Evolutionary conservation across 177 flowering plant genomes (phyloP).

Genomic region (Vitis hybrid): DNA sequence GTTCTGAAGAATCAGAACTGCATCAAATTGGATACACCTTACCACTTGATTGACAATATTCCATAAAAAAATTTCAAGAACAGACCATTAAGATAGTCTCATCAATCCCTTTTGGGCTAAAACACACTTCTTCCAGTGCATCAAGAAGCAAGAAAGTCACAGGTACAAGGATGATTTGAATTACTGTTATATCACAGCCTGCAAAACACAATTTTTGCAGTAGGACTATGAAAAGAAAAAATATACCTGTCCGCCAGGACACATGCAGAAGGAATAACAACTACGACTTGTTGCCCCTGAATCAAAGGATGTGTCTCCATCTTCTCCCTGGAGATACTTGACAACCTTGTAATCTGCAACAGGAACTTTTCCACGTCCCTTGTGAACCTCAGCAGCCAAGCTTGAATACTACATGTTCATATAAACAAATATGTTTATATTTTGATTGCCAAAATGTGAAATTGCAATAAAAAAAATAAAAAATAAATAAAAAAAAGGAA

Average conservation of each 20-base stretch:
- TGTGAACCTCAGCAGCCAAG: slow-evolving; percentile 67
- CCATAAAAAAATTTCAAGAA: too few species aligned
- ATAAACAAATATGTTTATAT: neutral
- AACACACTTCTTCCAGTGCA: neutral
- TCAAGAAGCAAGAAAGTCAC: neutral
- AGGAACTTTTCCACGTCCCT: slow-evolving; percentile 93
- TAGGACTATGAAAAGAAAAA: neutral
- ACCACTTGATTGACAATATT: too few species aligned
- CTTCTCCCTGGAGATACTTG: slow-evolving; percentile 48
- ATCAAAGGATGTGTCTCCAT: slow-evolving; percentile 16
- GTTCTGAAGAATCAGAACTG: too few species aligned
- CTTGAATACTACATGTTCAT: slow-evolving; percentile 62
- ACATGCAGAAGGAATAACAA: slow-evolving; percentile 99
- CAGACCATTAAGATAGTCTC: neutral
- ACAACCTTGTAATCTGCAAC: slow-evolving; percentile 97
- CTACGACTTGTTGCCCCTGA: slow-evolving; percentile 45
- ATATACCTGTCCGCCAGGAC: slow-evolving; percentile 98
- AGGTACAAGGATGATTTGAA: neutral
- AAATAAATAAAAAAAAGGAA: neutral
- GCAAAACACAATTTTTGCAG: neutral
- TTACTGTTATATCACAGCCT: neutral
- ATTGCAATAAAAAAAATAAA: neutral
- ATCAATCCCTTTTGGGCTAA: too few species aligned
- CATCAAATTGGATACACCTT: too few species aligned
- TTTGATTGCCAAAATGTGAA: neutral